Evolutionary conservation across 805 yeast species (phyloP).

Genomic region (Metschnikowia picachoensis): DNA sequence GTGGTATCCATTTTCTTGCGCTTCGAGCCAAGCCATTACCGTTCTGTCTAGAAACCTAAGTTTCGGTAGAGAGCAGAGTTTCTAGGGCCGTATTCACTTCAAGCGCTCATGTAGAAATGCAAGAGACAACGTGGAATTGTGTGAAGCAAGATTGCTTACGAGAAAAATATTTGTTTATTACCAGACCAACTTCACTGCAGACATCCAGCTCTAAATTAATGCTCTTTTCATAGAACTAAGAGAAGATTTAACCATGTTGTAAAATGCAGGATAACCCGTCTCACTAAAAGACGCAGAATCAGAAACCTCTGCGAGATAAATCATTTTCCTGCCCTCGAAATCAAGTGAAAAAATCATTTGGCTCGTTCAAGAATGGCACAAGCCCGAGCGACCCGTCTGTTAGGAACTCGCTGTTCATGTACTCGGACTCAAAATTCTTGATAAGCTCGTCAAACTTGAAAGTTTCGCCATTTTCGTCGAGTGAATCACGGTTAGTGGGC

Average conservation of each 20-base stretch:
- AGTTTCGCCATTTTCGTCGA: neutral
- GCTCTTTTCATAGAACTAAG: no score
- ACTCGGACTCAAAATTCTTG: slow-evolving; percentile 26
- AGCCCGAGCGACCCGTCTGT: slow-evolving; percentile 79
- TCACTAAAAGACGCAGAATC: no score
- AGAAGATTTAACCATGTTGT: no score
- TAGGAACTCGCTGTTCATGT: slow-evolving; percentile 52
- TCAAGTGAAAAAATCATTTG: neutral
- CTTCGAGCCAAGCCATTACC: slow-evolving; percentile 29
- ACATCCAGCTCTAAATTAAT: no score
- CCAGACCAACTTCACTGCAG: no score
- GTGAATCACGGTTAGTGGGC: neutral
- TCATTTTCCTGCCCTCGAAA: no score
- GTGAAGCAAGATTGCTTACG: no score
- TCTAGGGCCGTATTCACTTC: neutral
- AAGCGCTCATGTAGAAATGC: no score
- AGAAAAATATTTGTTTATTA: no score
- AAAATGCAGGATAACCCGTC: no score
- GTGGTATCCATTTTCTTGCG: slow-evolving; percentile 31
- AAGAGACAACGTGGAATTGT: no score
- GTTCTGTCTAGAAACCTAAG: slow-evolving; percentile 20
- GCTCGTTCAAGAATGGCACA: slow-evolving; percentile 51
- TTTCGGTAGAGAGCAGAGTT: neutral
- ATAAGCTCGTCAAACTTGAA: slow-evolving; percentile 7
- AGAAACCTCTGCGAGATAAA: no score